Evolutionary conservation across 768 basidiomycete species (phyloP).

Genomic region (Kwoniella sp.): DNA sequence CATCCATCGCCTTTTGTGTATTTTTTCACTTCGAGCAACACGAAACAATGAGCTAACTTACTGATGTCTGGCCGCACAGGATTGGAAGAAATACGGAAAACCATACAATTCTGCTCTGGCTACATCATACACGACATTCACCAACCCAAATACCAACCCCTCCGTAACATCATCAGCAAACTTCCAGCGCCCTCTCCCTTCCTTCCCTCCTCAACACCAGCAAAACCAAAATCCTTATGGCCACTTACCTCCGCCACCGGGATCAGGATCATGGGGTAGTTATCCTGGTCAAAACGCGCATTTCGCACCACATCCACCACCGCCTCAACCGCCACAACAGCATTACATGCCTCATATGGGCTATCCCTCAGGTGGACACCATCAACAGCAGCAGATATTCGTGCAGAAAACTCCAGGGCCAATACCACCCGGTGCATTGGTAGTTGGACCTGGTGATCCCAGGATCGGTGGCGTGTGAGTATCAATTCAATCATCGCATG

Average conservation of each 20-base stretch:
- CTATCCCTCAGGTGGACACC: no score
- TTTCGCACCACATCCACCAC: constrained; percentile 26
- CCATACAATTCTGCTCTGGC: constrained; percentile 42
- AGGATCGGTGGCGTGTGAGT: constrained; percentile 47
- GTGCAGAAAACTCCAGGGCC: constrained; percentile 29
- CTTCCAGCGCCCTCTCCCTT: constrained; percentile 45
- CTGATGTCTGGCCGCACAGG: constrained; percentile 16
- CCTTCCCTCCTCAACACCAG: constrained; percentile 8
- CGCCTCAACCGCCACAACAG: constrained; percentile 24
- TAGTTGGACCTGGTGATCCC: constrained; percentile 47
- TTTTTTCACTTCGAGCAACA: no score
- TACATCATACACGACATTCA: constrained; percentile 32
- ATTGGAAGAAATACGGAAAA: constrained; percentile 52
- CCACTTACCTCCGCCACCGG: constrained; percentile 24
- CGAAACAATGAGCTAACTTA: constrained; percentile 2
- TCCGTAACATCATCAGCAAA: constrained; percentile 35
- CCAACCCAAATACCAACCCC: constrained; percentile 25
- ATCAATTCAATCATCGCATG: neutral
- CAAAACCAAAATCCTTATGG: constrained; percentile 20
- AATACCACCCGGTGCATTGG: constrained; percentile 38
- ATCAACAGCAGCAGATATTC: constrained; percentile 26
- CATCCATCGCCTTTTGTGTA: no score
- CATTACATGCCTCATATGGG: constrained; percentile 7
- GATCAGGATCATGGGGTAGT: constrained; percentile 22
- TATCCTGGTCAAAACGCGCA: constrained; percentile 36